Base-by-base conservation (phyloP, 495 filamentous ascomycete species). In the Penicillium tannophilum region DNA sequence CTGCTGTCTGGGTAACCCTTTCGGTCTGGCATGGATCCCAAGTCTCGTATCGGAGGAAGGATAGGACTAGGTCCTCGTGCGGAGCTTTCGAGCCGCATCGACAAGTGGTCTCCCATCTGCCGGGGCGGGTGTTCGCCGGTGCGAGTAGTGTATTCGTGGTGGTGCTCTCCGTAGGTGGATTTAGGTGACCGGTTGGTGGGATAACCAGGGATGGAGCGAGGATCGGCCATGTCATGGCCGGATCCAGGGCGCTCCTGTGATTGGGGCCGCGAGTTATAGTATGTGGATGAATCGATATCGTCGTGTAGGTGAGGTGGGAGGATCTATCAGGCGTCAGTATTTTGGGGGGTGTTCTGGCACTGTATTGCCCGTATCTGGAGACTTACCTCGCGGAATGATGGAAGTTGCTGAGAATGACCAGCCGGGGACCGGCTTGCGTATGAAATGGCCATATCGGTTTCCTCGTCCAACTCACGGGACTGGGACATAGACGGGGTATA, bases 231-330 rank as follows among this genome's bases (percentile, higher is more conserved):
- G n/a, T 77, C 70, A 39, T 73, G 72, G 14, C 61, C 61, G 16
- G 73, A 75, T 14, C 56, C 31, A n/a, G 72, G 73, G 41, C 72
- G 73, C 16, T 75, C 69, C 58, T 74, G 74, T 51, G 65, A 58
- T 55, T 65, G 65, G 52, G 64, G 70, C 24, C 69, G 67, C 20
- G 72, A 65, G 47, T 64, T 66, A 56, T 68, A 73, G 61, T 73
- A 76, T 58, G 75, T 65, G 10, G 74, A 76, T 20, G 75, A 78
- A 26, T 80, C 77, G 54, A 80, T 80, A 61, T 77, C 77, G 56
- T 78, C 76, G 59, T 78, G 77, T 6, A 80, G 70, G 60, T 80
- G 76, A 53, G 76, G 65, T 24, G 77, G 77, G 31, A 80, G 76
- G 7, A 80, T 65, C 77, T 80, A 41, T 42, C 17, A 54, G 19